Conservation (phyloP, 768 basidiomycete genomes). For the Mrakia blollopis region DNA sequence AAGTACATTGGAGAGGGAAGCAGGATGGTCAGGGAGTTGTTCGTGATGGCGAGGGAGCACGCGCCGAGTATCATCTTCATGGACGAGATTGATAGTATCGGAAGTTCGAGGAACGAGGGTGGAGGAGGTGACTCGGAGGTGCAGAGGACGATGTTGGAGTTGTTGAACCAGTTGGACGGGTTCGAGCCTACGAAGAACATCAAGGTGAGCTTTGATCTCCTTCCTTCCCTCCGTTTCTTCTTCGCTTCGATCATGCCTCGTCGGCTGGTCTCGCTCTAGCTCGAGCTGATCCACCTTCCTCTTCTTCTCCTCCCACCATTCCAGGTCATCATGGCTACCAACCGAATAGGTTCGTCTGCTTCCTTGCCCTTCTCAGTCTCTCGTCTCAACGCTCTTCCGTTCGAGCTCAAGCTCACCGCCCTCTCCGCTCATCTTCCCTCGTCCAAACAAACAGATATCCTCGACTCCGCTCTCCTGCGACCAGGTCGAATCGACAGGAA, state of each 20-base stretch:
- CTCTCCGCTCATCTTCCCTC: too few relatives aligned
- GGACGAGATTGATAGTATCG: conserved; percentile 99
- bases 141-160: conserved; percentile 82
- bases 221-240: background rate
- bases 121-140: conserved; percentile 79
- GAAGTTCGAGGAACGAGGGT: conserved; percentile 67
- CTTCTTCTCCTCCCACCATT: background rate
- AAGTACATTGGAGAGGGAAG: conserved; percentile 98
- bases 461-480: conserved; percentile 85
- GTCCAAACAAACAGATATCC: conserved; percentile 59
- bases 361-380: background rate
- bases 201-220: conserved; percentile 48
- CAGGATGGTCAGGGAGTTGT: conserved; percentile 92
- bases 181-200: conserved; percentile 80
- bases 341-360: conserved; percentile 67
- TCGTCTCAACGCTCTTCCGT: background rate
- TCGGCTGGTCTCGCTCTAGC: too few relatives aligned
- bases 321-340: conserved; percentile 88
- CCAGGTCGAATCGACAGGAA: conserved; percentile 95
- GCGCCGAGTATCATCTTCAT: conserved; percentile 99
- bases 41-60: conserved; percentile 97
- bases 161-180: conserved; percentile 82
- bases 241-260: too few relatives aligned
- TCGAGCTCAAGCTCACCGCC: background rate
- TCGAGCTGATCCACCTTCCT: background rate